Base-by-base conservation (phyloP, 75 land plant genomes). In the Chamaecyparis obtusa region DNA sequence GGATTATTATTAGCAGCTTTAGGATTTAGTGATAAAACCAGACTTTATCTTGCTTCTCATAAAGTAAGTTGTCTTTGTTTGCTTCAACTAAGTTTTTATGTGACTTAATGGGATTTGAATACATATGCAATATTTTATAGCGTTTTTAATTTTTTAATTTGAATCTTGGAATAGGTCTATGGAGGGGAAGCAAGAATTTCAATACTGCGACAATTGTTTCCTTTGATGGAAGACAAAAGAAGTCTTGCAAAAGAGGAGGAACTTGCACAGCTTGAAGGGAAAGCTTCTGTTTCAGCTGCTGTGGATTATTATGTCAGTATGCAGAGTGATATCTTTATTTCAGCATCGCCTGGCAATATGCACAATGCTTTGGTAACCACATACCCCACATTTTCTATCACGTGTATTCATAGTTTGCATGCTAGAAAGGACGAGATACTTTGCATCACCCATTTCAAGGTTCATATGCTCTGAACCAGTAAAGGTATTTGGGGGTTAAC, bases 291-390 rank as follows among this genome's bases (percentile, higher is more conserved):
- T 33, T 88, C 93, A 80, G 98, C 99, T 88, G 99, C 99, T 43
- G 86, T 97, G 56, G 99, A 97, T 87, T 97, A 95, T 75, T 91
- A 94, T 88, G 95, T 97, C 10, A 92, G 95, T 91, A 92, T 96
- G 94, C 92, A 94, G 39, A 96, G 98, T 84, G 93, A 96, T 86
- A 86, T 96, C 74, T 95, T 97, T 87, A 91, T 97, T 82, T 96
- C 98, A 41, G 99, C 99, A 80, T 97, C 97, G 30, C 96, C 96
- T 11, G 99, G 99, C 86, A 97, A 97, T 85, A 97, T 97, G 99
- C 99, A 96, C 91, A 97, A 97, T 91, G 95, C 96, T 56, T 21
- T 97, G 96, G 99, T 97, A 90, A 93, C 87, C 75, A 3, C 80
- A 36, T 85, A 32, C 48, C 32, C 41, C 44, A 49, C 51, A 49